A percentile compares a stretch with the other conserved stretches of the same genome.
phyloP scores from a whole-genome alignment of 495 filamentous ascomycete species.

The Aspergillus homomorphus region DNA sequence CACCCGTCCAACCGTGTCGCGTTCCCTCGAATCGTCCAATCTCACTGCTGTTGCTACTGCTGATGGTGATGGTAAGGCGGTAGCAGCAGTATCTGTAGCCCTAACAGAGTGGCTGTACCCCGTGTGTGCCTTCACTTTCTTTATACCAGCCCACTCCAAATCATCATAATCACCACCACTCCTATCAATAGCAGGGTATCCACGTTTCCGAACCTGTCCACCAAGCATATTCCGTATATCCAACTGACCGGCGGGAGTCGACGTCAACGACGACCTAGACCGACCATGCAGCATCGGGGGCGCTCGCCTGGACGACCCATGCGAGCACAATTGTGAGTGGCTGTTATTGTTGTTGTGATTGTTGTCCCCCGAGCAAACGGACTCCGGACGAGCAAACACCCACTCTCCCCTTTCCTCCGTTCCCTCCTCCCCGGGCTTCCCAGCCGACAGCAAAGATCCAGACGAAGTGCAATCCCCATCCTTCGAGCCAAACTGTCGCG shows the following conservation, averaged over 20 bases:
- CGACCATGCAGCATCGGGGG: no score
- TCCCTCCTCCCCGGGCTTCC: conserved; percentile 12
- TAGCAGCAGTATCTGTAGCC: neutral
- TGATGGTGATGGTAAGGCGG: neutral
- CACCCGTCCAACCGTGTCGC: no score
- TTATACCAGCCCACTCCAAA: neutral
- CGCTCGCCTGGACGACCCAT: no score
- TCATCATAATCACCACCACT: neutral
- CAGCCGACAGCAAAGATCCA: conserved; percentile 9
- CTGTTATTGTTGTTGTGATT: neutral
- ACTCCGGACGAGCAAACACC: conserved; percentile 6
- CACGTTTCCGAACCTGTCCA: conserved; percentile 28
- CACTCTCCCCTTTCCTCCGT: conserved; percentile 5
- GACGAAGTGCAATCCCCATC: conserved; percentile 15
- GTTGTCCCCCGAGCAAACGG: conserved; percentile 1
- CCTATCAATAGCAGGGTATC: neutral
- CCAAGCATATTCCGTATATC: conserved; percentile 42
- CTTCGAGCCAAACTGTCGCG: conserved; percentile 56
- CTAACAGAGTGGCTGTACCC: neutral
- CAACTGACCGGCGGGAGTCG: conserved; percentile 20
- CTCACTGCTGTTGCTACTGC: neutral
- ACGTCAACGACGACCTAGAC: neutral
- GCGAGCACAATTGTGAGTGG: neutral
- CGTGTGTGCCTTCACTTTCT: conserved; percentile 1
- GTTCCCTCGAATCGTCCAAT: neutral